These are phyloP conservation scores for Pleurotus platypus DNA, from an alignment of 768 basidiomycete genomes.

Conservation along the genomic window DNA sequence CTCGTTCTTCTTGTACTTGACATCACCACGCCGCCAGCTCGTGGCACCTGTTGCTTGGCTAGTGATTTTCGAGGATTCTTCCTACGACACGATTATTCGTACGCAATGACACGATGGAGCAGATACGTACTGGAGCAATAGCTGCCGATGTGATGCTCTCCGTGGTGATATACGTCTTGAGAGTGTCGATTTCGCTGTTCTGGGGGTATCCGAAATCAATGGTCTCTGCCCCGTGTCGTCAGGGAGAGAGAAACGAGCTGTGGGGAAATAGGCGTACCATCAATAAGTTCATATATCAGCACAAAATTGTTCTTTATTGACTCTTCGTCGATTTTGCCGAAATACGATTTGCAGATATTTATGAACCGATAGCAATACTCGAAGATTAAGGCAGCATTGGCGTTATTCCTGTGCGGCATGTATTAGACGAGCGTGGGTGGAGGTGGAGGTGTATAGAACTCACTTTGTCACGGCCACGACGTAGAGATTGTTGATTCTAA, in stretches of 20 bases:
- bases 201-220: constrained; percentile 99
- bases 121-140: constrained; percentile 67
- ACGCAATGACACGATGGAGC: neutral
- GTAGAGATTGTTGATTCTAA: constrained; percentile 92
- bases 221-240: constrained; percentile 55
- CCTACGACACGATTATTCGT: constrained; percentile 40
- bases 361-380: constrained; percentile 98
- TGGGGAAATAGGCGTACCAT: constrained; percentile 57
- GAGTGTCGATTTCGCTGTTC: constrained; percentile 96
- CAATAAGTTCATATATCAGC: constrained; percentile 95
- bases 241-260: neutral
- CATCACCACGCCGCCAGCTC: constrained; percentile 92
- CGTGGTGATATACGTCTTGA: constrained; percentile 97
- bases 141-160: constrained; percentile 89
- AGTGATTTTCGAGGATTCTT: constrained; percentile 96
- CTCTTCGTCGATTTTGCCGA: constrained; percentile 98
- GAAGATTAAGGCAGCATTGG: constrained; percentile 96
- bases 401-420: constrained; percentile 70
- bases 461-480: constrained; percentile 95
- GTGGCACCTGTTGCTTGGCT: constrained; percentile 95
- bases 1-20: constrained; percentile 99
- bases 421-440: neutral
- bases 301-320: constrained; percentile 99
- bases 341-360: constrained; percentile 91
- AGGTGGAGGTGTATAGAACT: constrained; percentile 18